A percentile compares a stretch with the other conserved stretches of the same genome.
Evolutionary conservation across 1,284 basidiomycete species (phyloP).

Genomic region (Cystobasidium sp.): DNA sequence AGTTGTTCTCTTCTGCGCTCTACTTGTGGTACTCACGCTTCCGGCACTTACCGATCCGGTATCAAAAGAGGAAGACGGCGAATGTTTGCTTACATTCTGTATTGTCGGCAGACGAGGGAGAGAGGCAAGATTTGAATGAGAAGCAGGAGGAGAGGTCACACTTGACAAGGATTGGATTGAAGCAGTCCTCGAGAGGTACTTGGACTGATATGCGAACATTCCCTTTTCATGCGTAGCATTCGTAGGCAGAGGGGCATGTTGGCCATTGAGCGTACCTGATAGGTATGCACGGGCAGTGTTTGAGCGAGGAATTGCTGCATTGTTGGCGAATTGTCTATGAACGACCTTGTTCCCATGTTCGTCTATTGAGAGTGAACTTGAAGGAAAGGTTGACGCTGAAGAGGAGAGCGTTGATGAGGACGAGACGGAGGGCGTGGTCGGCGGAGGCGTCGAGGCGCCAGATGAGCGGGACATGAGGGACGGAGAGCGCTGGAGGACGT

Average conservation of each 20-base stretch:
- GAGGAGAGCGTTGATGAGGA: not conserved
- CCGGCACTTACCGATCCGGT: not conserved
- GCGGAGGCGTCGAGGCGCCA: constrained; percentile 29
- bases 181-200: constrained; percentile 26
- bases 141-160: not conserved
- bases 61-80: not conserved
- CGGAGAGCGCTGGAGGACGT: constrained; percentile 10
- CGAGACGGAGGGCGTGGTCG: not conserved
- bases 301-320: constrained; percentile 16
- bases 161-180: constrained; percentile 37
- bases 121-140: not conserved
- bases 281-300: constrained; percentile 17
- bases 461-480: constrained; percentile 32
- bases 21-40: constrained; percentile 2
- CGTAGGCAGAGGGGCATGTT: not conserved
- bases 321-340: not conserved
- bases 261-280: constrained; percentile 17
- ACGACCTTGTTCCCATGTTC: constrained; percentile 8
- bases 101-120: constrained; percentile 21
- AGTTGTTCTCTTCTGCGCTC: constrained; percentile 34
- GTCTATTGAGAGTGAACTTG: not conserved
- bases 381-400: not conserved
- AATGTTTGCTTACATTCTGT: constrained; percentile 8
- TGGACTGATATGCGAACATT: constrained; percentile 40
- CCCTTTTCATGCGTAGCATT: constrained; percentile 28